phyloP scores from a whole-genome alignment of 345 rosid genomes.

The Lepidium sativum region DNA sequence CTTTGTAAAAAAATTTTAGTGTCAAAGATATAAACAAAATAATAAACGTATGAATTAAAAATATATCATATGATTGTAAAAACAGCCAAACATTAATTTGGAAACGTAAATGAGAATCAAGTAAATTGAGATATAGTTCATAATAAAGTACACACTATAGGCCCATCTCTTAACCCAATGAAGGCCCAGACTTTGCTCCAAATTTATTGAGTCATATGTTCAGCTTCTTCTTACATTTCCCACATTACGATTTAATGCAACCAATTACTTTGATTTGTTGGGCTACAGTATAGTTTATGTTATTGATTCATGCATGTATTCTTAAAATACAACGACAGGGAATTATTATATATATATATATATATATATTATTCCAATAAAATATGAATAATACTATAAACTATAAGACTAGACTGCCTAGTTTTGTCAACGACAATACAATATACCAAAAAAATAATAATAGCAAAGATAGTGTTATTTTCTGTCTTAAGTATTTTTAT shows the following conservation, averaged over 20 bases:
- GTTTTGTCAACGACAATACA: neutral
- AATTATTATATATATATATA: too few relatives aligned
- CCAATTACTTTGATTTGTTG: neutral
- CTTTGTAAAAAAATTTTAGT: neutral
- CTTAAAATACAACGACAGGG: neutral
- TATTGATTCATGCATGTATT: neutral
- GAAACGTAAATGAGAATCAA: neutral
- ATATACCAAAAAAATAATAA: neutral
- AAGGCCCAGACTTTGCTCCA: constrained; percentile 6
- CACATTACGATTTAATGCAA: neutral
- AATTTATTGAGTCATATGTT: neutral
- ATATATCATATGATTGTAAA: too few relatives aligned
- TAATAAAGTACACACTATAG: too few relatives aligned
- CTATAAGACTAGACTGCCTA: neutral
- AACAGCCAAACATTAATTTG: too few relatives aligned
- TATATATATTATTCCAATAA: too few relatives aligned
- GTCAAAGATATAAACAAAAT: neutral
- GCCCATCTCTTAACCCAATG: neutral
- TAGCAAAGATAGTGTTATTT: too few relatives aligned
- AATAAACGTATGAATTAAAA: neutral
- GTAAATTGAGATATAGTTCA: neutral
- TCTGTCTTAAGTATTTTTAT: neutral
- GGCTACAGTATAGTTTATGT: neutral
- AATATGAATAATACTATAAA: neutral
- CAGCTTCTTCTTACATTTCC: constrained; percentile 1